These are phyloP conservation scores for Sapria himalayana DNA, from an alignment of 345 rosid species.

Conservation along the genomic window DNA sequence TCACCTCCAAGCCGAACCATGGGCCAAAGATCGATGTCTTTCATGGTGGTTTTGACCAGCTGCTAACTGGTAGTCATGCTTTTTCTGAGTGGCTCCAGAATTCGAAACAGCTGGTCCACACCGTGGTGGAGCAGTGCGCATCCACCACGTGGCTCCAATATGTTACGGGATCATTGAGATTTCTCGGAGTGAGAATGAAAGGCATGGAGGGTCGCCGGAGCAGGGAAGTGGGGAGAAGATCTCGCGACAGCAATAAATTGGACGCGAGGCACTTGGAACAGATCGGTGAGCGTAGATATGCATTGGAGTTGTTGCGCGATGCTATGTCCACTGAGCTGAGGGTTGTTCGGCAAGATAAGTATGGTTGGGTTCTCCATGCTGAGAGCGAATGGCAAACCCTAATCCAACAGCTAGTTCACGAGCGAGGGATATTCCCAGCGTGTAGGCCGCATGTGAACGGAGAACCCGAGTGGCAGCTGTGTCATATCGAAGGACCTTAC, in stretches of 20 bases:
- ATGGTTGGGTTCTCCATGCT: slow-evolving; percentile 99
- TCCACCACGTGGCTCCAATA: slow-evolving; percentile 89
- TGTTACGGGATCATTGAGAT: slow-evolving; percentile 83
- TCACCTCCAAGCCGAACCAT: slow-evolving; percentile 70
- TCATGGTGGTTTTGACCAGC: slow-evolving; percentile 87
- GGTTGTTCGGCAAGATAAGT: slow-evolving; percentile 97
- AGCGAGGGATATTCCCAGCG: slow-evolving; percentile 88
- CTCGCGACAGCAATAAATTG: slow-evolving; percentile 56
- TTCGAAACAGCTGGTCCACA: slow-evolving; percentile 58
- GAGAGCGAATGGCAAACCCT: slow-evolving; percentile 98
- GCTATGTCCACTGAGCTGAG: slow-evolving; percentile 95
- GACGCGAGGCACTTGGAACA: slow-evolving; percentile 91
- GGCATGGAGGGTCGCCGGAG: slow-evolving; percentile 85
- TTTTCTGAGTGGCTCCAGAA: slow-evolving; percentile 78
- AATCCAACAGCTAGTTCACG: slow-evolving; percentile 92
- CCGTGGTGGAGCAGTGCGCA: slow-evolving; percentile 90
- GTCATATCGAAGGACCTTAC: slow-evolving; percentile 98
- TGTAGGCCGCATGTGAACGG: slow-evolving; percentile 29
- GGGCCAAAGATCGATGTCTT: slow-evolving; percentile 64
- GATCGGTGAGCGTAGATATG: slow-evolving; percentile 85
- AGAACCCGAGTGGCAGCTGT: slow-evolving; percentile 96
- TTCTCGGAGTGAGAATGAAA: slow-evolving; percentile 89
- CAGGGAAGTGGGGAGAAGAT: slow-evolving; percentile 84
- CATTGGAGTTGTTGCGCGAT: slow-evolving; percentile 83
- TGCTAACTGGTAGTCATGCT: slow-evolving; percentile 57